Base-by-base conservation (phyloP, 805 yeast species). In the Ogataea populi-albae region DNA sequence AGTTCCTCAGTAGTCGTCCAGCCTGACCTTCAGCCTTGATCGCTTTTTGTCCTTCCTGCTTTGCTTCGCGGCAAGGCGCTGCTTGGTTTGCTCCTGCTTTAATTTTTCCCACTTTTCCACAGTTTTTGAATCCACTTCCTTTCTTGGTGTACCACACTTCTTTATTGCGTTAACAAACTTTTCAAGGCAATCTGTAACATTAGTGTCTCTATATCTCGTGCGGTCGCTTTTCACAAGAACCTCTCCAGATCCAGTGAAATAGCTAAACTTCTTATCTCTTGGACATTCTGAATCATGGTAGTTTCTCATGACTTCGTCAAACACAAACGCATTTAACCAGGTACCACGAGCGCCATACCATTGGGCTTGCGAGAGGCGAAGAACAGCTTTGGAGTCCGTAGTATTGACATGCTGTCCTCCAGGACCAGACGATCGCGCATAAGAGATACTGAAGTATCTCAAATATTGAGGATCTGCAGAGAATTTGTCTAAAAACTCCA, bases 321-420 rank as follows among this genome's bases (percentile, higher is more conserved):
- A 51, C 2, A 64, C 47, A 2, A 62, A 52, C 4, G 35, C 34
- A 4, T 75, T 72, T 3, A 74, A 61, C 75, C 76, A 70, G 20
- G 45, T 60, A 49, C 45, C 64, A 45, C 52, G 66, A 45, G 75
- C 69, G 57, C 38, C 57, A 47, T 30, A 55, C 62, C 33, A 70
- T 54, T 45, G 65, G 33, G 10, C 65, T 29, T 23, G 60, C 35
- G 25, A 65, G 59, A 28, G 69, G 11, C 42, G 43, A 7, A 57
- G 30, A 11, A 50, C 36, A 1, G 59, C 79, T 42, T 75, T 75
- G 1, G 77, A 67, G 6, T 73, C 70, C 0, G 80, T 73, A 25
- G 73, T 74, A 43, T 75, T 75, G n/a, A 75, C 81, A 44, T 75
- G 75, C 35, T 75, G 81, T 3, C 81, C 81, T 1, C 81, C 81